A percentile compares a stretch with the other conserved stretches of the same genome.
Evolutionary conservation across 768 basidiomycete species (phyloP).

Genomic region (Mycena filopes): DNA sequence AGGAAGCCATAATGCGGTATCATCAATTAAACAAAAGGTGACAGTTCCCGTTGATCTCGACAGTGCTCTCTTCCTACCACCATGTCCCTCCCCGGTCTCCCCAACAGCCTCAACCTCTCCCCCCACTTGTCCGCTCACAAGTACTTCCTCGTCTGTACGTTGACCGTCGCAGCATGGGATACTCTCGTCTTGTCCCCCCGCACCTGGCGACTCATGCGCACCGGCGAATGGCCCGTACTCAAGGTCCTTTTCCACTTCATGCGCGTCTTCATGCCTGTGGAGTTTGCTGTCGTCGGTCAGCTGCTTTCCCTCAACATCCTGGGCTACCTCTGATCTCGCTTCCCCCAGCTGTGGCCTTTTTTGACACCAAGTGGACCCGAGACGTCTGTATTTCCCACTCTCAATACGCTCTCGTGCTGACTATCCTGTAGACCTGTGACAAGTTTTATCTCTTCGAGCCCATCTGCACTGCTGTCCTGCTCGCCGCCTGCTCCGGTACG

Average conservation of each 20-base stretch:
- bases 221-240: conserved; percentile 78
- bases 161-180: conserved; percentile 92
- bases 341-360: conserved; percentile 79
- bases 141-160: conserved; percentile 90
- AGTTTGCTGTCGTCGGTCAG: conserved; percentile 80
- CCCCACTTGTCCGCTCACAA: conserved; percentile 87
- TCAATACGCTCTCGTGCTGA: conserved; percentile 10
- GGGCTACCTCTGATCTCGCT: conserved; percentile 6
- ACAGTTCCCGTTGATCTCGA: too few species aligned
- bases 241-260: conserved; percentile 83
- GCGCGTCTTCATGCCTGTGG: conserved; percentile 79
- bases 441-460: conserved; percentile 88
- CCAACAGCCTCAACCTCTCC: conserved; percentile 76
- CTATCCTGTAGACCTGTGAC: conserved; percentile 59
- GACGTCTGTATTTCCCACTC: conserved; percentile 50
- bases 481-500: conserved; percentile 75
- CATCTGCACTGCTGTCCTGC: conserved; percentile 83
- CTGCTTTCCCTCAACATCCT: not conserved
- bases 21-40: too few species aligned
- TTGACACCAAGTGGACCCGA: conserved; percentile 75
- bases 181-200: conserved; percentile 86
- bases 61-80: not conserved
- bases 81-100: conserved; percentile 50
- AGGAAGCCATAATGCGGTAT: not conserved
- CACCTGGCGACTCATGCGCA: conserved; percentile 75